Conservation (phyloP, 805 yeast genomes). For the Scheffersomyces ergatensis region DNA sequence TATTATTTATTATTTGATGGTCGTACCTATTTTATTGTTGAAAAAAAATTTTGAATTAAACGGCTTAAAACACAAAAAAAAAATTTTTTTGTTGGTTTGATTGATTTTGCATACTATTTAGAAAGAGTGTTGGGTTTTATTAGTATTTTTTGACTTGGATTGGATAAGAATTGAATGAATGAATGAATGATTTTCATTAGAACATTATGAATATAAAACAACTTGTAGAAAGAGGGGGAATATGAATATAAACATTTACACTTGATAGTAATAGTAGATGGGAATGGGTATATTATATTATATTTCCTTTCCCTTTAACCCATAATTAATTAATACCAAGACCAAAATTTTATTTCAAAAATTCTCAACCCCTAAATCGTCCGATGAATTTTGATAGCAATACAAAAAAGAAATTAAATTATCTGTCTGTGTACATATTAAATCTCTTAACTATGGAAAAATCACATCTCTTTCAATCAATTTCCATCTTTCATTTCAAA, state of each 20-base stretch:
- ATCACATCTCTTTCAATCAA: too few species aligned
- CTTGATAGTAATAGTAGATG: slow-evolving; percentile 26
- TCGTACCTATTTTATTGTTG: slow-evolving; percentile 31
- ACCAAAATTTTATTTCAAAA: slow-evolving; percentile 39
- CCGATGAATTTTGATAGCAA: too few species aligned
- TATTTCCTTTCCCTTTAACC: slow-evolving; percentile 44
- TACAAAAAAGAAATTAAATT: too few species aligned
- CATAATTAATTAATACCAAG: slow-evolving; percentile 43
- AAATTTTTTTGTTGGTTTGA: too few species aligned
- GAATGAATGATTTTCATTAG: slow-evolving; percentile 25
- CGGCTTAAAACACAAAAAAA: slow-evolving; percentile 43
- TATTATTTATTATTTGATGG: slow-evolving; percentile 36
- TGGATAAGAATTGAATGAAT: slow-evolving; percentile 36
- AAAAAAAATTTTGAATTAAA: slow-evolving; percentile 40
- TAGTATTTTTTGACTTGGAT: slow-evolving; percentile 36
- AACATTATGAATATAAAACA: slow-evolving; percentile 37
- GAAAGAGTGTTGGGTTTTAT: too few species aligned
- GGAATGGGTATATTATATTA: slow-evolving; percentile 37
- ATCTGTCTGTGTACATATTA: too few species aligned
- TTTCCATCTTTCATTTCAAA: too few species aligned
- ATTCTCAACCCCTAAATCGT: slow-evolving; percentile 26
- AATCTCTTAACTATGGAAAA: too few species aligned
- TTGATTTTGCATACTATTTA: too few species aligned
- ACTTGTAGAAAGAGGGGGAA: slow-evolving; percentile 30
- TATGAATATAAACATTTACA: slow-evolving; percentile 23